Evolutionary conservation across 495 filamentous ascomycete genomes (phyloP), one percentile per base, ranked within the genome.

Genomic region (Jackrogersella multiformis): DNA sequence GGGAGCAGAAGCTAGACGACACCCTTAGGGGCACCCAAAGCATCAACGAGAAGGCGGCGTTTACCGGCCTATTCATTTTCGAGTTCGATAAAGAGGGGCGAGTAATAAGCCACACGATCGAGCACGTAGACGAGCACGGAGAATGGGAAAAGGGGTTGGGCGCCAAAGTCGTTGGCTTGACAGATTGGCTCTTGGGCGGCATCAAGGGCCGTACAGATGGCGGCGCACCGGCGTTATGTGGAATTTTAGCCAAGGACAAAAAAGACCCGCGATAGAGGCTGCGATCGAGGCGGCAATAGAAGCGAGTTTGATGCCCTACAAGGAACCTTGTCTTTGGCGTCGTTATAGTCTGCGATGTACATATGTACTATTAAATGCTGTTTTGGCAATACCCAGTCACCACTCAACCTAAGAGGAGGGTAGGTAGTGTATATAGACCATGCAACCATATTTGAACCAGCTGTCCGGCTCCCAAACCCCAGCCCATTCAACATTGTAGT

Each of bases 81-180:
- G 92, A 95, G 54, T 99, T 99, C 77, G 96, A 99, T 72, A 86
- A 89, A 61, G 88, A 96, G 65, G 95, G 96, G 2, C 81, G 93
- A 49, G 88, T 99, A 23, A 66, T 89, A 46, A 89, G 83, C 54
- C 95, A 98, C 79, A 95, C 91, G 0, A 98, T 99, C 73, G 95
- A 99, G 78, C 92, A 97, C 81, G 90, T 89, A 8, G 89, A 97
- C 70, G 88, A 89, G 46, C 84, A 89, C 45, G 87, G 88, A 44
- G 89, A 89, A 84, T 92, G 81, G 77, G 82, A 84, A 57, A 77
- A 77, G 68, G 80, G 83, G 5, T 75, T 85, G 23, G 83, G 86
- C 15, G 78, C 91, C 10, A 88, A 87, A 71, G 91, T 97, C 20
- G 90, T 97, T 0, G 91, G 88, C 26, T 77, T 97, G 66, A 95